Evolutionary conservation across 2,329 filamentous ascomycete genomes (phyloP).

Genomic region (Fusarium sp.): DNA sequence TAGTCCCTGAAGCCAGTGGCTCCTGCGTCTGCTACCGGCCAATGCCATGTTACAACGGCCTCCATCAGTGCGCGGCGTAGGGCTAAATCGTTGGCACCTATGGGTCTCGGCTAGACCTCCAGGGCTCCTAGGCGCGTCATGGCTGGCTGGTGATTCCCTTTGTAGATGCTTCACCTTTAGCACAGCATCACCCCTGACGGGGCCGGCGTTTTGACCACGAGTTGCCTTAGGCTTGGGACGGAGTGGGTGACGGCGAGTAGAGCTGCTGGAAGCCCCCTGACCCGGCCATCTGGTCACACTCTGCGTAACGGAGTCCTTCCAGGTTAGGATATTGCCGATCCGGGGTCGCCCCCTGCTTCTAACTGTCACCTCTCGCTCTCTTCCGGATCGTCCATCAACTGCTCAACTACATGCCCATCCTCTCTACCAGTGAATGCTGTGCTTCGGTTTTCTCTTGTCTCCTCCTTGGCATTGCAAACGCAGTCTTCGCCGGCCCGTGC

Average conservation of each 20-base stretch:
- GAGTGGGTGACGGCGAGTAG: neutral
- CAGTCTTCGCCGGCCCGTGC: neutral
- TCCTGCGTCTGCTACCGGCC: conserved; percentile 20
- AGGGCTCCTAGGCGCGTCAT: neutral
- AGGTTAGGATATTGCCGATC: conserved; percentile 41
- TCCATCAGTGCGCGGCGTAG: conserved; percentile 18
- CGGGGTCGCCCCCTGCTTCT: conserved; percentile 25
- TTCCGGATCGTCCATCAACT: conserved; percentile 24
- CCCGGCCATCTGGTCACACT: neutral
- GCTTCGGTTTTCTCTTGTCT: neutral
- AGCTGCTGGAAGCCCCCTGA: conserved; percentile 3
- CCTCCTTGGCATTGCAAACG: neutral
- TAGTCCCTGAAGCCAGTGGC: conserved; percentile 32
- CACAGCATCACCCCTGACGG: neutral
- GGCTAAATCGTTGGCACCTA: conserved; percentile 27
- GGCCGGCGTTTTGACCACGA: too few species aligned
- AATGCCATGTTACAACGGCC: conserved; percentile 21
- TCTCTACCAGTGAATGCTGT: conserved; percentile 5
- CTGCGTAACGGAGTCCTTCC: conserved; percentile 5
- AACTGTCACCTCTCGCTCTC: conserved; percentile 32
- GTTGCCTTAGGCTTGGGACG: too few species aligned
- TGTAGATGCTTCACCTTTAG: conserved; percentile 7
- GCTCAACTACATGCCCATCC: neutral
- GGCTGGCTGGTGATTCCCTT: conserved; percentile 24
- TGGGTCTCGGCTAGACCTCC: conserved; percentile 2